Evolutionary conservation across 306 rosid genomes (phyloP).

Genomic region (Ammopiptanthus mongolicus): DNA sequence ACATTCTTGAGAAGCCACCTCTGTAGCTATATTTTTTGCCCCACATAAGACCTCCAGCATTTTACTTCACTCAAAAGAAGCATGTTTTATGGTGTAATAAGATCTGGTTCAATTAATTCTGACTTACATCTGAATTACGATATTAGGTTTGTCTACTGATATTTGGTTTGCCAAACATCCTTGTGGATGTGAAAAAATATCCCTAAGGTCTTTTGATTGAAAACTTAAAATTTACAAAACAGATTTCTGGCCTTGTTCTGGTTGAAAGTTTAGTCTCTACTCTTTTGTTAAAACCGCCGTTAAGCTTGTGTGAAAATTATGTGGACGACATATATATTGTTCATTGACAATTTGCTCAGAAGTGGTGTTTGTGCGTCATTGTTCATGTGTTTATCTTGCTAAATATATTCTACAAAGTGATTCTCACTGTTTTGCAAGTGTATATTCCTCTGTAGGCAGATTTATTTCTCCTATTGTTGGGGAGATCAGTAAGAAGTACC

Average conservation of each 20-base stretch:
- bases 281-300: neutral
- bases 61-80: neutral
- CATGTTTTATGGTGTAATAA: neutral
- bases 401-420: neutral
- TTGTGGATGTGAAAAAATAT: neutral
- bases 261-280: neutral
- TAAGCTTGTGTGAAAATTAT: neutral
- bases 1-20: neutral
- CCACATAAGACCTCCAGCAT: neutral
- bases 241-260: neutral
- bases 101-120: neutral
- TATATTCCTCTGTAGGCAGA: constrained; percentile 56
- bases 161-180: neutral
- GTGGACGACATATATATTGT: neutral
- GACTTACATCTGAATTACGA: neutral
- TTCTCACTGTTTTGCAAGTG: constrained; percentile 8
- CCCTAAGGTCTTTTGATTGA: neutral
- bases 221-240: neutral
- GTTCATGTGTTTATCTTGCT: neutral
- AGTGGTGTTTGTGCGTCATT: neutral
- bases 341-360: neutral
- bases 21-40: neutral
- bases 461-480: constrained; percentile 59
- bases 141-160: neutral
- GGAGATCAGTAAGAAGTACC: constrained; percentile 57